These are phyloP conservation scores for Arthrobotrys sinensis DNA, from an alignment of 2,329 filamentous ascomycete species.

Conservation along the genomic window DNA sequence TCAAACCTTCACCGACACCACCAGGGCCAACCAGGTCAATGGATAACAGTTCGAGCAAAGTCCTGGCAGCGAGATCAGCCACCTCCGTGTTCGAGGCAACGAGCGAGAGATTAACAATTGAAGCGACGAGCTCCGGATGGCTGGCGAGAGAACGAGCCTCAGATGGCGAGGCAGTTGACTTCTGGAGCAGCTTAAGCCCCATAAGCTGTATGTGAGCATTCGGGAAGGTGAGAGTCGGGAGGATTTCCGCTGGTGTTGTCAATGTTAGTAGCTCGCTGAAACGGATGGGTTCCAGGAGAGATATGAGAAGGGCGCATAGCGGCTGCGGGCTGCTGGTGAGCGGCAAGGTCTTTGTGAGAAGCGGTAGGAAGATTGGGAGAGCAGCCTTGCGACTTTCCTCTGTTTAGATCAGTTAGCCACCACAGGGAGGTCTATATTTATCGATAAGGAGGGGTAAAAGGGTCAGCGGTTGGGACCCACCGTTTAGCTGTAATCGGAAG, in stretches of 20 bases:
- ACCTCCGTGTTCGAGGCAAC: slow-evolving; percentile 58
- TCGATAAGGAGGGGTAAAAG: slow-evolving; percentile 60
- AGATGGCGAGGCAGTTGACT: slow-evolving; percentile 51
- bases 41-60: slow-evolving; percentile 47
- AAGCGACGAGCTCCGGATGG: slow-evolving; percentile 56
- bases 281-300: slow-evolving; percentile 50
- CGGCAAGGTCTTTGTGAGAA: slow-evolving; percentile 58
- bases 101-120: slow-evolving; percentile 57
- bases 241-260: slow-evolving; percentile 58
- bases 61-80: slow-evolving; percentile 49
- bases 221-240: slow-evolving; percentile 56
- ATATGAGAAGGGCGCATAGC: slow-evolving; percentile 58
- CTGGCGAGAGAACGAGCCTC: slow-evolving; percentile 53
- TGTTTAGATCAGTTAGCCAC: slow-evolving; percentile 34
- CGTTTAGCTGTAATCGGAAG: slow-evolving; percentile 60
- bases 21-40: slow-evolving; percentile 51
- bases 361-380: slow-evolving; percentile 53
- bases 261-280: slow-evolving; percentile 56
- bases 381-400: slow-evolving; percentile 58
- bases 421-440: slow-evolving; percentile 13
- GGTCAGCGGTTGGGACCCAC: slow-evolving; percentile 38
- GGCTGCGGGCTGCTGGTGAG: slow-evolving; percentile 55
- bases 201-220: slow-evolving; percentile 59
- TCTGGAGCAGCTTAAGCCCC: slow-evolving; percentile 57
- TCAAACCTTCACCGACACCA: slow-evolving; percentile 54